Evolutionary conservation across 2,329 filamentous ascomycete genomes (phyloP).

Genomic region (Diplodia seriata): DNA sequence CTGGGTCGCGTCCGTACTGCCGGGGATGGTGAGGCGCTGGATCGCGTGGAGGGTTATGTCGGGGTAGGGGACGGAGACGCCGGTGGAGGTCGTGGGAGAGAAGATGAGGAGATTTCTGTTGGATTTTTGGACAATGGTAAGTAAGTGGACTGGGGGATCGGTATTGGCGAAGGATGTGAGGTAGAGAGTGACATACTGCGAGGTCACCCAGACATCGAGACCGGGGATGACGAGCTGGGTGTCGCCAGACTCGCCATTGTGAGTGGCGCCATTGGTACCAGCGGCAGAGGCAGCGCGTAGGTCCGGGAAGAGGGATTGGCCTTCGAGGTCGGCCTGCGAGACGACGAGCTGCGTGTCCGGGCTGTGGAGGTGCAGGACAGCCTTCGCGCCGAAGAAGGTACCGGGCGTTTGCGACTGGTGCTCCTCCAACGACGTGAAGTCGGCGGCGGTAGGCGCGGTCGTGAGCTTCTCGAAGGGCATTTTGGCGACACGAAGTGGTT

Average conservation of each 20-base stretch:
- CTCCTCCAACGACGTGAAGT: conserved; percentile 70
- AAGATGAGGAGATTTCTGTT: conserved; percentile 68
- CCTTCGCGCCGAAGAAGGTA: conserved; percentile 74
- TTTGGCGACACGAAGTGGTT: background rate
- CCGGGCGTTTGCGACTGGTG: conserved; percentile 76
- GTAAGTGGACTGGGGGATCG: conserved; percentile 33
- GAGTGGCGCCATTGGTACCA: conserved; percentile 28
- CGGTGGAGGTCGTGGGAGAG: conserved; percentile 63
- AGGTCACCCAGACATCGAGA: conserved; percentile 58
- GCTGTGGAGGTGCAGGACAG: conserved; percentile 72
- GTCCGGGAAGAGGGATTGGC: conserved; percentile 46
- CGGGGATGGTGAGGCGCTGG: conserved; percentile 59
- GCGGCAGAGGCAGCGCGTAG: conserved; percentile 2
- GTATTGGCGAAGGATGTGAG: background rate
- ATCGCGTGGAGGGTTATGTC: conserved; percentile 77
- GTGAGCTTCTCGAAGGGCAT: conserved; percentile 60
- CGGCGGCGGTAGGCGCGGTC: conserved; percentile 61
- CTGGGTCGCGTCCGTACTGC: conserved; percentile 29
- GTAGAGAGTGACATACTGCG: conserved; percentile 44
- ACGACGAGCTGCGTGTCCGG: conserved; percentile 65
- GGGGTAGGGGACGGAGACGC: conserved; percentile 75
- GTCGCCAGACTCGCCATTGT: conserved; percentile 37
- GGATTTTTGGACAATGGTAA: background rate
- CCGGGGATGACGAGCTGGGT: conserved; percentile 38
- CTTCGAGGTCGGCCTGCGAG: conserved; percentile 60